Percentiles rank a stretch among this genome's conserved stretches.
Evolutionary conservation across 768 basidiomycete species (phyloP).

Genomic region (Strobilomyces dryophilus): DNA sequence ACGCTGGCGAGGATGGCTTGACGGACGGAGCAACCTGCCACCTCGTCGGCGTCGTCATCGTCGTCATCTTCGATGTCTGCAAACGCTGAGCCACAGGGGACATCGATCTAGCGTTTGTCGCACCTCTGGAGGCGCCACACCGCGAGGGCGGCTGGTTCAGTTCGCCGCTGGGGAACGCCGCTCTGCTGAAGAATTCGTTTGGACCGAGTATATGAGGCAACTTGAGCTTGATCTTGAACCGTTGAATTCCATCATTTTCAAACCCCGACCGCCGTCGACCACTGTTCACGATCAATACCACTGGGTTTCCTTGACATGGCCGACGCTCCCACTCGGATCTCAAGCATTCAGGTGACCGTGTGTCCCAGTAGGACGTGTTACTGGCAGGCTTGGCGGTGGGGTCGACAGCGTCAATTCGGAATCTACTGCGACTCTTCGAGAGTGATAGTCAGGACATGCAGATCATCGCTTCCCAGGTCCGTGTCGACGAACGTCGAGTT

Average conservation of each 20-base stretch:
- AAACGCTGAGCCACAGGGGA: neutral
- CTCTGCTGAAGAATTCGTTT: conserved; percentile 29
- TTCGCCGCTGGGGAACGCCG: conserved; percentile 21
- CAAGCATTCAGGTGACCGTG: no score
- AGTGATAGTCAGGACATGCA: no score
- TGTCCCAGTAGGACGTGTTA: no score
- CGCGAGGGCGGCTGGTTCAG: conserved; percentile 22
- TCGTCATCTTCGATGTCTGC: conserved; percentile 39
- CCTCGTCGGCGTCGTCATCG: conserved; percentile 38
- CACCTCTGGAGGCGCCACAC: conserved; percentile 26
- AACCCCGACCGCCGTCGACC: no score
- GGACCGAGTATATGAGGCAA: conserved; percentile 39
- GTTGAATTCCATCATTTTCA: conserved; percentile 33
- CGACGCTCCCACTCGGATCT: no score
- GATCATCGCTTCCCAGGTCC: no score
- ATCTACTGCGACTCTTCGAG: no score
- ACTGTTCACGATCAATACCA: neutral
- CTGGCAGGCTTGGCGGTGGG: no score
- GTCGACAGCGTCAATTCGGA: no score
- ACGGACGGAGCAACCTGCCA: conserved; percentile 37
- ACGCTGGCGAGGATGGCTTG: conserved; percentile 72
- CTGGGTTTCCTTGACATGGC: neutral
- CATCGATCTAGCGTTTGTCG: neutral
- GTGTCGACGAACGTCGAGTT: no score
- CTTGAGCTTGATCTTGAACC: conserved; percentile 62